Conservation (phyloP, 2,329 filamentous ascomycete species). For the Aspergillus hortae region DNA sequence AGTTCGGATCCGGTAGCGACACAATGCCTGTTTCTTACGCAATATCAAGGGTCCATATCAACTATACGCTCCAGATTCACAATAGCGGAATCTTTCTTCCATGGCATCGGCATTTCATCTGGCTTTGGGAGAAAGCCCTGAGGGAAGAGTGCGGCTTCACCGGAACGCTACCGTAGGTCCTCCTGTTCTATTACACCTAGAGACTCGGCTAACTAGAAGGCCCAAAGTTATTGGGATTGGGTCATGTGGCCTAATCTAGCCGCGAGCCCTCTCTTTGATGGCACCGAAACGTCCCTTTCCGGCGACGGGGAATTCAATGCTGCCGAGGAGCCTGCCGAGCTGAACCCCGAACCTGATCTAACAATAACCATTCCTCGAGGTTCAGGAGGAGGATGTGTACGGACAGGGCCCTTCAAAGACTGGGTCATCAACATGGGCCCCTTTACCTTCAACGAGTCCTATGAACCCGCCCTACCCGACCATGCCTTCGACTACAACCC, state of each 20-base stretch:
- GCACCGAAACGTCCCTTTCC: background rate
- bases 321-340: background rate
- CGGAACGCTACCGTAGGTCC: slow-evolving; percentile 5
- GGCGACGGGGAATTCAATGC: slow-evolving; percentile 2
- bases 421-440: slow-evolving; percentile 6
- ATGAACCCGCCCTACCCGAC: background rate
- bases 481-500: slow-evolving; percentile 8
- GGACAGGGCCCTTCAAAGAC: slow-evolving; percentile 7
- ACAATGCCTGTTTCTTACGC: background rate
- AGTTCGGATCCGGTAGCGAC: background rate
- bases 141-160: slow-evolving; percentile 3
- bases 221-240: slow-evolving; percentile 1
- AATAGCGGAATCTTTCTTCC: slow-evolving; percentile 3
- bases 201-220: background rate
- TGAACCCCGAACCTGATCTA: background rate
- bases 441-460: background rate
- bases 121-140: slow-evolving; percentile 3
- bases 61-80: background rate
- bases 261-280: slow-evolving; percentile 7
- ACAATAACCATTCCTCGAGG: background rate
- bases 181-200: background rate
- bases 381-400: slow-evolving; percentile 5
- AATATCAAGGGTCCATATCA: background rate
- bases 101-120: slow-evolving; percentile 9
- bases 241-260: background rate